A percentile compares a stretch with the other conserved stretches of the same genome.
Evolutionary conservation across 345 rosid genomes (phyloP).

Genomic region (Eutrema heterophyllum): DNA sequence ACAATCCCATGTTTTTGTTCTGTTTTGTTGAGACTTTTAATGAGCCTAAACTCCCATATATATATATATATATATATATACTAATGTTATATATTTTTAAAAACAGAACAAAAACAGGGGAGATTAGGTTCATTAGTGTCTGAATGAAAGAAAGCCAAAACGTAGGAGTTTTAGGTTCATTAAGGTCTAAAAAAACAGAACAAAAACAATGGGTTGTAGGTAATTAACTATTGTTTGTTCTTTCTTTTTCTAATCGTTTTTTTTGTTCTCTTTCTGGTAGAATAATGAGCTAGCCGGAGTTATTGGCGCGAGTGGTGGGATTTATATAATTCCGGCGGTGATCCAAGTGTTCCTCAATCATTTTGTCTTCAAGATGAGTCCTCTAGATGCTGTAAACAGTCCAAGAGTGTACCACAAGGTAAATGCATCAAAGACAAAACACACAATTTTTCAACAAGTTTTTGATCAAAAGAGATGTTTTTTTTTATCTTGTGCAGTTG

Average conservation of each 20-base stretch:
- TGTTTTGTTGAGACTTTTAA: too few species aligned
- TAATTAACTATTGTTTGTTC: too few species aligned
- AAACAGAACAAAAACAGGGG: not conserved
- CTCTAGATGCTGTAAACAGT: slow-evolving; percentile 65
- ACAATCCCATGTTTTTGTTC: too few species aligned
- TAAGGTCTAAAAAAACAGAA: not conserved
- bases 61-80: too few species aligned
- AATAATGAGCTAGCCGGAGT: slow-evolving; percentile 62
- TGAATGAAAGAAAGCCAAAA: not conserved
- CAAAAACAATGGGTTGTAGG: not conserved
- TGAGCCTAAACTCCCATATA: too few species aligned
- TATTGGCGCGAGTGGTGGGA: slow-evolving; percentile 76
- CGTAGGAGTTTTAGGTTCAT: not conserved
- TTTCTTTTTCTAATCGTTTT: not conserved
- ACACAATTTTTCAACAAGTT: not conserved
- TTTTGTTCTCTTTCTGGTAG: slow-evolving; percentile 29
- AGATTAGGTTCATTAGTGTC: not conserved
- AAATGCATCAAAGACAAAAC: not conserved
- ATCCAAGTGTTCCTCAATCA: slow-evolving; percentile 71
- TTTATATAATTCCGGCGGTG: slow-evolving; percentile 69
- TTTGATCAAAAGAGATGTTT: not conserved
- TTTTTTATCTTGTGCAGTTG: slow-evolving; percentile 37
- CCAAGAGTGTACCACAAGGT: slow-evolving; percentile 81
- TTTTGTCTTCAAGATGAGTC: slow-evolving; percentile 58
- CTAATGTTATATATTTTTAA: too few species aligned